Evolutionary conservation across 179 eudicot species (phyloP).

Genomic region (Vitellaria paradoxa): DNA sequence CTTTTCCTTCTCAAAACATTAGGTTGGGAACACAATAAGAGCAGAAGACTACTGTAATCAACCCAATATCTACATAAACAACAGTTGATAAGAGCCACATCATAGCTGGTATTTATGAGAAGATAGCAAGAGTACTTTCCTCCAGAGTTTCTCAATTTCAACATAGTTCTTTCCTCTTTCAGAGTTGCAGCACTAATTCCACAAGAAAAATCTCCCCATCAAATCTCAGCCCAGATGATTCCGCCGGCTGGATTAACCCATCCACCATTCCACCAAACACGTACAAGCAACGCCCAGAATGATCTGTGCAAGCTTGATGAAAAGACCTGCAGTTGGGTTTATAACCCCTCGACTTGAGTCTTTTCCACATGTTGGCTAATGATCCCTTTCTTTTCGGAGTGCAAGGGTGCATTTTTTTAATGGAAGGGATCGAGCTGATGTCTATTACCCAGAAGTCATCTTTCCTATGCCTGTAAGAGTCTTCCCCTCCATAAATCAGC

Average conservation of each 20-base stretch:
- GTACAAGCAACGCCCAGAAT: constrained; percentile 66
- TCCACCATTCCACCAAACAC: constrained; percentile 95
- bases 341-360: constrained; percentile 50
- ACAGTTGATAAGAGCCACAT: background rate
- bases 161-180: background rate
- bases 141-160: background rate
- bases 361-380: constrained; percentile 59
- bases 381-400: constrained; percentile 22
- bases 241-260: constrained; percentile 61
- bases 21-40: too few species aligned
- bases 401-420: constrained; percentile 33
- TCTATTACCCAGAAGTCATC: constrained; percentile 90
- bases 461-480: constrained; percentile 69
- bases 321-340: constrained; percentile 73
- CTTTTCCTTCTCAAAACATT: too few species aligned
- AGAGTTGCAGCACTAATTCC: constrained; percentile 48
- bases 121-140: background rate
- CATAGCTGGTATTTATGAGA: constrained; percentile 15
- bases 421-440: constrained; percentile 39
- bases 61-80: too few species aligned
- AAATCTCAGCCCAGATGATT: constrained; percentile 65
- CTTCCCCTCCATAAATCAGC: constrained; percentile 93
- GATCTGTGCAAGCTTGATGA: constrained; percentile 81
- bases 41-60: too few species aligned
- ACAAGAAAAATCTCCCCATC: constrained; percentile 75